Conservation (phyloP, 2,329 filamentous ascomycete species). For the Colletotrichum sp. region DNA sequence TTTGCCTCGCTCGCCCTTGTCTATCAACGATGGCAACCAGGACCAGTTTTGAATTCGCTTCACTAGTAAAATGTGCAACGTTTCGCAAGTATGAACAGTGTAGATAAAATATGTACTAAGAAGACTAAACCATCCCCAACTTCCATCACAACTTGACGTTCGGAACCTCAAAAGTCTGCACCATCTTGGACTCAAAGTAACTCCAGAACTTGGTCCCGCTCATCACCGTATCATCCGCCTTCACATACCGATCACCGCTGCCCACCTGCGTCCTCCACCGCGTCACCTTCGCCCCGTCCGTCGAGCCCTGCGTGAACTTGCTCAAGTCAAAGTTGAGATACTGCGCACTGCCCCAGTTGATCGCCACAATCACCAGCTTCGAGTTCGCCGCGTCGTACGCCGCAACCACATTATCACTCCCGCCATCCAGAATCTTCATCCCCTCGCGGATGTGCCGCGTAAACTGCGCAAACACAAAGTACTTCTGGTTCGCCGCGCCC, state of each 20-base stretch:
- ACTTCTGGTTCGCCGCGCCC: constrained; percentile 38
- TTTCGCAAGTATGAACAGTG: not conserved
- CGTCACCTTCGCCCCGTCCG: constrained; percentile 34
- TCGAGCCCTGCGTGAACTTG: constrained; percentile 33
- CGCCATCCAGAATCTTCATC: constrained; percentile 43
- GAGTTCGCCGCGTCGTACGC: constrained; percentile 39
- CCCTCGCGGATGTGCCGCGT: constrained; percentile 44
- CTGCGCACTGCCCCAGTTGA: constrained; percentile 42
- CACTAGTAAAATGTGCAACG: not conserved
- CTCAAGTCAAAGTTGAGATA: constrained; percentile 44
- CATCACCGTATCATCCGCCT: constrained; percentile 34
- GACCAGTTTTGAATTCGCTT: too few relatives aligned
- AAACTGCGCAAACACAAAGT: constrained; percentile 47
- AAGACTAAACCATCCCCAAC: not conserved
- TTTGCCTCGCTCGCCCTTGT: too few relatives aligned
- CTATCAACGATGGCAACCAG: too few relatives aligned
- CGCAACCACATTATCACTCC: constrained; percentile 38
- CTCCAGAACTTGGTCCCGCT: constrained; percentile 41
- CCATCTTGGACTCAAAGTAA: constrained; percentile 35
- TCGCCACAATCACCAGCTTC: constrained; percentile 42
- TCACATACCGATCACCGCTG: constrained; percentile 38
- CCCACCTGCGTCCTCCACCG: constrained; percentile 42
- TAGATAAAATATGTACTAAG: not conserved
- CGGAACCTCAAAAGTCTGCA: constrained; percentile 44
- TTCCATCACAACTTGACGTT: constrained; percentile 26